Base-by-base conservation (phyloP, 306 rosid genomes). In the Hylodesmum podocarpum region DNA sequence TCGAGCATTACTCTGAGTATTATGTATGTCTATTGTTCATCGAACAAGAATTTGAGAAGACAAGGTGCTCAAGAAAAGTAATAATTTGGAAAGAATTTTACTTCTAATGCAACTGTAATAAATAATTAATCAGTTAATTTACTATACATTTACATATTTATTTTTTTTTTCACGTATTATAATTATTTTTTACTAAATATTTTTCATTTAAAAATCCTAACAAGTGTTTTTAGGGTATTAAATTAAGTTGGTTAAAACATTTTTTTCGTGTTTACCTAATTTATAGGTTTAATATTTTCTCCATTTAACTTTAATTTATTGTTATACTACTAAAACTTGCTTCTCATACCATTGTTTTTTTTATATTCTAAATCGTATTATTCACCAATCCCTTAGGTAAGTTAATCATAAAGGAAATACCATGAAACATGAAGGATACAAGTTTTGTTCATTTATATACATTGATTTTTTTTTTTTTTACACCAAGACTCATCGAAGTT, bases 31-130 rank as follows among this genome's bases (percentile, higher is more conserved):
- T 73, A 21, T 55, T 55, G 34, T 24, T 25, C 25, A 58, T 76
- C 86, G 75, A 81, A 78, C 82, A 83, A 75, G 49, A 72, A 82
- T 78, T 84, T 29, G 75, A 84, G 79, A 81, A 77, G 34, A 33
- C 53, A 1, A 29, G 16, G 22, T 69, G 43, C 34, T 39, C 33
- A 44, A 70, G 53, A 49, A 39, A 16, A 74, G 55, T 24, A 39
- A n/a, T n/a, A n/a, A n/a, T n/a, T n/a, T n/a, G n/a, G n/a, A n/a
- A n/a, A n/a, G n/a, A n/a, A n/a, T n/a, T n/a, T n/a, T n/a, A n/a
- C n/a, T n/a, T n/a, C n/a, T n/a, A n/a, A n/a, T n/a, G n/a, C n/a
- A n/a, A n/a, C n/a, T n/a, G n/a, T n/a, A n/a, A n/a, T n/a, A n/a
- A n/a, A n/a, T n/a, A n/a, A n/a, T n/a, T n/a, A n/a, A n/a, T n/a